Evolutionary conservation across 306 rosid genomes (phyloP).

Genomic region (Morella rubra): DNA sequence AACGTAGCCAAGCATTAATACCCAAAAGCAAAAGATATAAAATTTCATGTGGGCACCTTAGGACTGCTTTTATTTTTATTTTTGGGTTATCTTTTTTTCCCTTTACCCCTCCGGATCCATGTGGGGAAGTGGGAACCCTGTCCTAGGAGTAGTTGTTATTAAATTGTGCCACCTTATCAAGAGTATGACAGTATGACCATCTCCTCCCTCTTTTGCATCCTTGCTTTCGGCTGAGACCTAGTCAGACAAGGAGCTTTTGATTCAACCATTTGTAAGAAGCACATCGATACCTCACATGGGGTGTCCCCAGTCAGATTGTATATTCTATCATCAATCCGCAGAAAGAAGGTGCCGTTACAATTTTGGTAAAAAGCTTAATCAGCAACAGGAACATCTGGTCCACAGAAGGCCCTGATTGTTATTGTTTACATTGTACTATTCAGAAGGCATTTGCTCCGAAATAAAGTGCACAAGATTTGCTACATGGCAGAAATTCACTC

Average conservation of each 20-base stretch:
- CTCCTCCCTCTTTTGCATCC: constrained; percentile 11
- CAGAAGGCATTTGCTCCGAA: neutral
- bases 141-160: too few relatives aligned
- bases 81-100: too few relatives aligned
- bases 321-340: constrained; percentile 27
- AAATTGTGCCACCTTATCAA: constrained; percentile 40
- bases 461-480: neutral
- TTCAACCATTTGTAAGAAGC: constrained; percentile 35
- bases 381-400: neutral
- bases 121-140: neutral
- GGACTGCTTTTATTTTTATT: neutral
- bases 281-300: constrained; percentile 55
- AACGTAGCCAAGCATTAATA: neutral
- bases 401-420: neutral
- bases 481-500: neutral
- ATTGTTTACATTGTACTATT: neutral
- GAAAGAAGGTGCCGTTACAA: constrained; percentile 24
- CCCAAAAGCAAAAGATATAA: neutral
- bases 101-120: constrained; percentile 18
- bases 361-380: neutral
- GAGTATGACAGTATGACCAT: constrained; percentile 31
- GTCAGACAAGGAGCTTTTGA: constrained; percentile 53
- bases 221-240: constrained; percentile 54
- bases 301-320: constrained; percentile 43
- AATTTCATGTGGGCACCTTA: neutral